Conservation (phyloP, 345 rosid genomes). For the Firmiana major region DNA sequence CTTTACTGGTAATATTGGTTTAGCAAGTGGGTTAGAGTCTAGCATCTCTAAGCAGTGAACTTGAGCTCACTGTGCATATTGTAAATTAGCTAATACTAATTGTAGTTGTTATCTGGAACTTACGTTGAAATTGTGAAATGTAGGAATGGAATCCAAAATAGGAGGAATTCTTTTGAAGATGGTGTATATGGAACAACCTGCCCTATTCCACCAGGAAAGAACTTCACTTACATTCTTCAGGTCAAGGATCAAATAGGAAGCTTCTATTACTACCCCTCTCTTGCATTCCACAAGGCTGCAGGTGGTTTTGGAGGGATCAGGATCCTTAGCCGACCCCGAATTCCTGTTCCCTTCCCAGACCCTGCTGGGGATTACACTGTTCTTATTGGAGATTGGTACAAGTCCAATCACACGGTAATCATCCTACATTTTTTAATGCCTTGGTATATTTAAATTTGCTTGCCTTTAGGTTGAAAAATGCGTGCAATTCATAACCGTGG, state of each 20-base stretch:
- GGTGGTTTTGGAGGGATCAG: constrained; percentile 72
- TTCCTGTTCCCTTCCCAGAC: constrained; percentile 65
- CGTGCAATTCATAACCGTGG: not conserved
- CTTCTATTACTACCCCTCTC: constrained; percentile 73
- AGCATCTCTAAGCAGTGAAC: not conserved
- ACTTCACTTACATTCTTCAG: constrained; percentile 70
- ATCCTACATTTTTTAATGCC: not conserved
- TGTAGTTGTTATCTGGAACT: not conserved
- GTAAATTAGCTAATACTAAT: not conserved
- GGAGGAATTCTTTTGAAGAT: constrained; percentile 68
- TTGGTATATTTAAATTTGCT: not conserved
- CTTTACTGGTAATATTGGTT: not conserved
- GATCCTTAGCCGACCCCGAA: constrained; percentile 62
- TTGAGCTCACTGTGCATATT: not conserved
- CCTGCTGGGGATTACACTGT: constrained; percentile 63
- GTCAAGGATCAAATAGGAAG: constrained; percentile 80
- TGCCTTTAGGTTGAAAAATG: not conserved
- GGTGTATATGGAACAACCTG: constrained; percentile 77
- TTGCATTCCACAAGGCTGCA: constrained; percentile 73
- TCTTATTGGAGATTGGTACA: constrained; percentile 75
- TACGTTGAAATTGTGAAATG: constrained; percentile 16
- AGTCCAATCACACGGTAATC: constrained; percentile 61
- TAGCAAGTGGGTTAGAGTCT: not conserved
- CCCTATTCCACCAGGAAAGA: constrained; percentile 70
- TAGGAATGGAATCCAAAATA: constrained; percentile 67